Percentiles rank a stretch among this genome's conserved stretches.
phyloP scores from a whole-genome alignment of 345 rosid species.

The Clausena lansium region DNA sequence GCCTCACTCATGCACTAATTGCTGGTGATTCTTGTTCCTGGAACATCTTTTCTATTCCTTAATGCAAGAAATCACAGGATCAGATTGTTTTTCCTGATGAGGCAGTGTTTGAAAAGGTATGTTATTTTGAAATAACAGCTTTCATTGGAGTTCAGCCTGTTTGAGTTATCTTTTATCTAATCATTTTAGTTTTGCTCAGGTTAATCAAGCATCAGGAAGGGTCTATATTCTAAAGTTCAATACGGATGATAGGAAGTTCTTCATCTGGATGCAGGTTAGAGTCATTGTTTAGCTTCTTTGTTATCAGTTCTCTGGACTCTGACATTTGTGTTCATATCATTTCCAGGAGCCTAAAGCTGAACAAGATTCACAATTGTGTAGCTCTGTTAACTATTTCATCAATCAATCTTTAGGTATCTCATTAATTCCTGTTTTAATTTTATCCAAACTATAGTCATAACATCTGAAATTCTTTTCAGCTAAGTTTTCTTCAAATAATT shows the following conservation, averaged over 20 bases:
- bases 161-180: neutral
- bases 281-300: slow-evolving; percentile 7
- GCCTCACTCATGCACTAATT: neutral
- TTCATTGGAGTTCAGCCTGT: neutral
- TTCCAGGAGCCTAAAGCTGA: slow-evolving; percentile 78
- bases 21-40: neutral
- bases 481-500: neutral
- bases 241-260: slow-evolving; percentile 80
- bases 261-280: slow-evolving; percentile 93
- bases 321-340: neutral
- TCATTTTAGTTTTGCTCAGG: slow-evolving; percentile 42
- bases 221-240: slow-evolving; percentile 87
- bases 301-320: neutral
- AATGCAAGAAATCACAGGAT: slow-evolving; percentile 56
- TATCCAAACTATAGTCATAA: neutral
- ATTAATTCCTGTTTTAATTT: slow-evolving; percentile 9
- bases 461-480: neutral
- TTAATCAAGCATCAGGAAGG: slow-evolving; percentile 84
- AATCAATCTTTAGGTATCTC: slow-evolving; percentile 77
- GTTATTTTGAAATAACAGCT: neutral
- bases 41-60: slow-evolving; percentile 40
- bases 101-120: slow-evolving; percentile 94
- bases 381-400: slow-evolving; percentile 61
- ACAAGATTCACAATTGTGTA: slow-evolving; percentile 65
- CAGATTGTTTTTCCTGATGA: slow-evolving; percentile 92